phyloP scores from a whole-genome alignment of 2,329 filamentous ascomycete species.

The Colletotrichum navitas region DNA sequence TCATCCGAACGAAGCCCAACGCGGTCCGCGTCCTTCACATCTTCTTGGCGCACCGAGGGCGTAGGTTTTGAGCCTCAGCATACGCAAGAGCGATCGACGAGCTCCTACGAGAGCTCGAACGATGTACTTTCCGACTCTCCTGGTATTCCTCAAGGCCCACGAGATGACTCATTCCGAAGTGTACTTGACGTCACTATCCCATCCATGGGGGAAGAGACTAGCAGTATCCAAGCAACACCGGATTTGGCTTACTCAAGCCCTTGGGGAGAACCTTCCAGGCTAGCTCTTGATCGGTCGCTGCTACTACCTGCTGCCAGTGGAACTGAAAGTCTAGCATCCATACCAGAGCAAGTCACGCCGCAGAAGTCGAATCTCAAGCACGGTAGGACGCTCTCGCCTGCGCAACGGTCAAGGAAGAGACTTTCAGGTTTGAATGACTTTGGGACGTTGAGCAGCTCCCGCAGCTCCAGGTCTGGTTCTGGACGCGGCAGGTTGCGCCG shows the following conservation, averaged over 20 bases:
- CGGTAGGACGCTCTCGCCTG: slow-evolving; percentile 35
- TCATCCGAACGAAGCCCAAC: slow-evolving; percentile 26
- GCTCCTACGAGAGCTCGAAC: slow-evolving; percentile 44
- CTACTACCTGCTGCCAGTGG: slow-evolving; percentile 17
- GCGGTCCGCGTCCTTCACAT: slow-evolving; percentile 28
- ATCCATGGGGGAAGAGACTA: slow-evolving; percentile 37
- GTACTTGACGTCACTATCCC: slow-evolving; percentile 49
- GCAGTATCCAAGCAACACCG: slow-evolving; percentile 46
- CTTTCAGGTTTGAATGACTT: slow-evolving; percentile 16
- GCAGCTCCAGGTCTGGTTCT: slow-evolving; percentile 28
- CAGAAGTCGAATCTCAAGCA: slow-evolving; percentile 35
- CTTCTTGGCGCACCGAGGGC: slow-evolving; percentile 34
- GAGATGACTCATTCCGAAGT: slow-evolving; percentile 47
- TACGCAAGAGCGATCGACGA: slow-evolving; percentile 28
- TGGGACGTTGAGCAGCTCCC: slow-evolving; percentile 22
- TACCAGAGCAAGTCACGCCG: slow-evolving; percentile 37
- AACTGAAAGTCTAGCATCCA: slow-evolving; percentile 39
- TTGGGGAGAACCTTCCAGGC: slow-evolving; percentile 37
- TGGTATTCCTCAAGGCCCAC: slow-evolving; percentile 42
- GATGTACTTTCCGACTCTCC: slow-evolving; percentile 38
- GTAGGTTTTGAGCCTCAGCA: slow-evolving; percentile 27
- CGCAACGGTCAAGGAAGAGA: slow-evolving; percentile 14
- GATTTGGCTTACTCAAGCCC: slow-evolving; percentile 43
- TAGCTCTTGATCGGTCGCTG: slow-evolving; percentile 17
- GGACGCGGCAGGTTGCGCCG: slow-evolving; percentile 34